Percentiles rank a stretch among this genome's conserved stretches.
Evolutionary conservation across 257 asterid species (phyloP).

Genomic region (Solanum boliviense): DNA sequence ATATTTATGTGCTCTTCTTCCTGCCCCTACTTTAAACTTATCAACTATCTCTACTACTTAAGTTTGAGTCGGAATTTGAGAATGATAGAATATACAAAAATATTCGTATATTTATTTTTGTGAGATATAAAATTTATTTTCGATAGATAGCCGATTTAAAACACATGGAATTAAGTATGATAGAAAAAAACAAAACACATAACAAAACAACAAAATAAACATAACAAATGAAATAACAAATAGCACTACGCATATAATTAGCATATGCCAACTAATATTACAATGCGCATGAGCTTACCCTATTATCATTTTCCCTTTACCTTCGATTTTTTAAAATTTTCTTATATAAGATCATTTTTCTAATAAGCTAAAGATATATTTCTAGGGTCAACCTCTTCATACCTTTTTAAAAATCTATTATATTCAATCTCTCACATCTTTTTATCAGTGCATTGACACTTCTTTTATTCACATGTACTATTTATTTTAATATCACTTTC

Average conservation of each 20-base stretch:
- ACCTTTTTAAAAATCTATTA: no score
- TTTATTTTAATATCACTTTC: not conserved
- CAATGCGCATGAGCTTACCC: not conserved
- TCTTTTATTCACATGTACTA: not conserved
- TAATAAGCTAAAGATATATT: not conserved
- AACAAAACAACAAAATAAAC: no score
- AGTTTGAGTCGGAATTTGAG: no score
- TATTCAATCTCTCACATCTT: not conserved
- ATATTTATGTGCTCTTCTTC: not conserved
- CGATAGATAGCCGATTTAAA: accelerated
- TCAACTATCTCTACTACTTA: not conserved
- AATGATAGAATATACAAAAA: not conserved
- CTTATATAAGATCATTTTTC: no score
- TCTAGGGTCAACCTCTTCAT: not conserved
- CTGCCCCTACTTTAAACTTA: not conserved
- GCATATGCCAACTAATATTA: not conserved
- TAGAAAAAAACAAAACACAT: no score
- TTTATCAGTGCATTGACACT: not conserved
- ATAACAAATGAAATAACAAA: not conserved
- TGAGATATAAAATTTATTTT: no score
- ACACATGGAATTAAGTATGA: no score
- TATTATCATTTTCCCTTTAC: not conserved
- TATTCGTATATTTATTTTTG: no score
- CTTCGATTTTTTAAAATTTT: no score
- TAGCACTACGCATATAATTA: not conserved